Evolutionary conservation across 2,329 filamentous ascomycete genomes (phyloP), one percentile per base, ranked within the genome.

Genomic region (Myriosclerotinia duriaeana): DNA sequence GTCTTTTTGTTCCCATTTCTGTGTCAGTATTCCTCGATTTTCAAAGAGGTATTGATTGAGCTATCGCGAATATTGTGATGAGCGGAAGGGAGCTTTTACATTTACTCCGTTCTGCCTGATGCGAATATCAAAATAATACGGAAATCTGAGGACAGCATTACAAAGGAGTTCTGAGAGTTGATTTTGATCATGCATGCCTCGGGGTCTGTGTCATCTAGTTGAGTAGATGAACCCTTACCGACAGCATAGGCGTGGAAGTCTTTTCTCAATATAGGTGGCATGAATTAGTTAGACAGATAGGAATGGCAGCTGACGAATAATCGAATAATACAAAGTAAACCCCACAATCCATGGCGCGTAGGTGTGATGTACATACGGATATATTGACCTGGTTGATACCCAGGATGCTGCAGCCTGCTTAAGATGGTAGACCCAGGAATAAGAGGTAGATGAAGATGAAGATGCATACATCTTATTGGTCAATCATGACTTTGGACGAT

Each of bases 41-140:
- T n/a, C 1, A 15, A 40, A 6, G 5, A 58, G 15, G 22, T 17
- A 22, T 38, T 36, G 38, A 34, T n/a, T n/a, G n/a, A 55, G 50
- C 4, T 20, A 38, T 34, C 42, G 17, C 20, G 22, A 36, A 12
- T 17, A 20, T 38, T 22, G 56, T 60, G 30, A 60, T 17, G 6
- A 50, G 14, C 44, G 12, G 44, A 14, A 26, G 34, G 30, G 26
- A 38, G 20, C 30, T 20, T 56, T 42, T 26, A 5, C 38, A 2
- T 59, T 48, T 36, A 4, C 26, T 20, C 30, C 26, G 36, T 64
- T 56, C 52, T 56, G 38, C 61, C 61, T 64, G 50, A 64, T 64
- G 2, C 42, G 36, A 38, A 38, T 17, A 36, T 46, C 36, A 4
- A 8, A 17, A 48, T 48, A n/a, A 36, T 60, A 26, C 42, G 3